Percentiles rank a stretch among this genome's conserved stretches.
Conservation (phyloP, 2,329 filamentous ascomycete species). For the Talaromyces pinophilus region DNA sequence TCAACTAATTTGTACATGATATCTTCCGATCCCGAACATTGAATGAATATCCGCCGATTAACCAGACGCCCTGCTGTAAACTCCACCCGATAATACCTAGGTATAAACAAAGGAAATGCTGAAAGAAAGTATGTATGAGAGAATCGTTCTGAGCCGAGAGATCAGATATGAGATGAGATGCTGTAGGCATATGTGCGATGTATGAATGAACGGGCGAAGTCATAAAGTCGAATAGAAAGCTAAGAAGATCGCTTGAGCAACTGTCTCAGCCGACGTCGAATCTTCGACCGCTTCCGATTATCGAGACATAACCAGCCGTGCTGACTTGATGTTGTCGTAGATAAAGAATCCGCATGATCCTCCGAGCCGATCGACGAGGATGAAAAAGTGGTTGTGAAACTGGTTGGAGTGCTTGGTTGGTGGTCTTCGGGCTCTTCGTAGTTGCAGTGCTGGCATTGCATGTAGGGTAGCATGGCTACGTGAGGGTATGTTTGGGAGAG, state of each 20-base stretch:
- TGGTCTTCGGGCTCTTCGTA: slow-evolving; percentile 27
- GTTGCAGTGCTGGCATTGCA: slow-evolving; percentile 32
- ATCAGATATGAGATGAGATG: neutral
- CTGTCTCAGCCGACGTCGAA: slow-evolving; percentile 19
- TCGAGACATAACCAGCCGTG: slow-evolving; percentile 7
- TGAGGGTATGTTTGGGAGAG: slow-evolving; percentile 39
- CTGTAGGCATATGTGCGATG: neutral
- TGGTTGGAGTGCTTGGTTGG: slow-evolving; percentile 30
- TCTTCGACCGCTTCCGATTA: slow-evolving; percentile 12
- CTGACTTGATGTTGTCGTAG: neutral
- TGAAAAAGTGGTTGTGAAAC: slow-evolving; percentile 26
- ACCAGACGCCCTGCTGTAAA: neutral
- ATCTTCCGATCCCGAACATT: neutral
- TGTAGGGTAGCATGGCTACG: slow-evolving; percentile 38
- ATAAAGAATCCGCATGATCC: neutral
- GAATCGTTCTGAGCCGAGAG: neutral
- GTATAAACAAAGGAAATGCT: slow-evolving; percentile 4
- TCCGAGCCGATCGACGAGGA: neutral
- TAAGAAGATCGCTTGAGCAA: slow-evolving; percentile 8
- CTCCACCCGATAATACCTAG: neutral
- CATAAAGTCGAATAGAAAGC: neutral
- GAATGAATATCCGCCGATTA: neutral
- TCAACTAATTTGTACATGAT: slow-evolving; percentile 3
- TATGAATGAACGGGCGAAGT: neutral
- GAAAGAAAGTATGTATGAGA: neutral